Percentiles rank a stretch among this genome's conserved stretches.
phyloP scores from a whole-genome alignment of 257 asterid genomes.

The Solanum bulbocastanum region DNA sequence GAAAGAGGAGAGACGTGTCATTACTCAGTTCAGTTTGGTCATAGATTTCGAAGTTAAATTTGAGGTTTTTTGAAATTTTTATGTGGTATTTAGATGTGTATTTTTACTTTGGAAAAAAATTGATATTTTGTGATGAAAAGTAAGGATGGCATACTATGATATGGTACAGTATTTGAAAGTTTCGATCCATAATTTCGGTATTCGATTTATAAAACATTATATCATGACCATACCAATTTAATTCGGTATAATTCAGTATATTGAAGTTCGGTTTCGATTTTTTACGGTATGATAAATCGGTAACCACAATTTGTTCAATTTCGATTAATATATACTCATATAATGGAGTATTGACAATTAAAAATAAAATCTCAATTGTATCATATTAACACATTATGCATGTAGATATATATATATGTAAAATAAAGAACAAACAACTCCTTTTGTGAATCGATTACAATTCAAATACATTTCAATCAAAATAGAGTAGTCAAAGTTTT shows the following conservation, averaged over 20 bases:
- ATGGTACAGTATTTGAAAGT: background rate
- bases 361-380: background rate
- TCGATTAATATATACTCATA: background rate
- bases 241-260: too few species aligned
- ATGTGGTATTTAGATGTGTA: background rate
- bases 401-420: too few species aligned
- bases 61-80: background rate
- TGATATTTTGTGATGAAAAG: background rate
- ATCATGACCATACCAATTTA: background rate
- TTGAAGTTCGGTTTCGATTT: too few species aligned
- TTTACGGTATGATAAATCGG: background rate
- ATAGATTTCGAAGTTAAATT: too few species aligned
- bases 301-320: too few species aligned
- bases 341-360: too few species aligned
- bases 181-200: background rate
- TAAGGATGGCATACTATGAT: background rate
- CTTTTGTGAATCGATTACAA: too few species aligned
- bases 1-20: background rate
- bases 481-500: too few species aligned
- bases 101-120: background rate
- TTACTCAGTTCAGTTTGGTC: background rate
- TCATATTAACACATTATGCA: background rate
- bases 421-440: too few species aligned
- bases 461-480: background rate
- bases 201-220: too few species aligned